Conservation (phyloP, 768 basidiomycete genomes). For the Lactifluus volemus region DNA sequence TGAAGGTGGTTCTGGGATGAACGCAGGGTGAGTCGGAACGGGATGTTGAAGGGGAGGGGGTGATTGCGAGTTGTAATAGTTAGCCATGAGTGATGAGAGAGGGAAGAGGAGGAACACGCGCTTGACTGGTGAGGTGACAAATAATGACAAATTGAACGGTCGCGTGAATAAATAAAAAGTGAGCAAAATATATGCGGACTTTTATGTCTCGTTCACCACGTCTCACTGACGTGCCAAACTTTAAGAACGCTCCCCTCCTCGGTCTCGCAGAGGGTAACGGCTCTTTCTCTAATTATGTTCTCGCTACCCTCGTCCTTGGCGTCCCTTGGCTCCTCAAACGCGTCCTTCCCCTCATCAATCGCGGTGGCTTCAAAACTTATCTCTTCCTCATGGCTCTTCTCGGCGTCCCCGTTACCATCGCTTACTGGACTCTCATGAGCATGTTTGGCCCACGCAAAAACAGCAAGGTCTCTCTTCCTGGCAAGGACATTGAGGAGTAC, state of each 20-base stretch:
- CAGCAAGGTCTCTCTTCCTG: slow-evolving; percentile 78
- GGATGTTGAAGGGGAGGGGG: slow-evolving; percentile 83
- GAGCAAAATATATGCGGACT: neutral
- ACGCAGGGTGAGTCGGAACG: slow-evolving; percentile 79
- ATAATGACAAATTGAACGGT: neutral
- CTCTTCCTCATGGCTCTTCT: slow-evolving; percentile 67
- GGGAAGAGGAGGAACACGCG: too few species aligned
- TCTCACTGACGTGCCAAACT: slow-evolving; percentile 62
- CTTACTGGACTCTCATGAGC: slow-evolving; percentile 87
- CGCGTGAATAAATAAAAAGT: neutral
- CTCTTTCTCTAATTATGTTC: slow-evolving; percentile 71
- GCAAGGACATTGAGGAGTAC: slow-evolving; percentile 81
- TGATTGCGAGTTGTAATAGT: slow-evolving; percentile 39
- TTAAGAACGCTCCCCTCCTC: slow-evolving; percentile 77
- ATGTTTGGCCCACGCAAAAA: slow-evolving; percentile 73
- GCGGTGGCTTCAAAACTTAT: slow-evolving; percentile 82
- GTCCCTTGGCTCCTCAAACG: slow-evolving; percentile 83
- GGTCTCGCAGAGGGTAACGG: slow-evolving; percentile 84
- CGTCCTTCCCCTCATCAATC: slow-evolving; percentile 70
- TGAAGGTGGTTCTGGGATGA: slow-evolving; percentile 74
- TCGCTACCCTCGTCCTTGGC: slow-evolving; percentile 66
- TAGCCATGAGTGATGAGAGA: neutral
- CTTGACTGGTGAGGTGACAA: neutral
- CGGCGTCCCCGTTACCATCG: slow-evolving; percentile 68
- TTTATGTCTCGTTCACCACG: slow-evolving; percentile 5